A percentile compares a stretch with the other conserved stretches of the same genome.
phyloP scores from a whole-genome alignment of 1,284 basidiomycete species.

The Ceratobasidium sp. region DNA sequence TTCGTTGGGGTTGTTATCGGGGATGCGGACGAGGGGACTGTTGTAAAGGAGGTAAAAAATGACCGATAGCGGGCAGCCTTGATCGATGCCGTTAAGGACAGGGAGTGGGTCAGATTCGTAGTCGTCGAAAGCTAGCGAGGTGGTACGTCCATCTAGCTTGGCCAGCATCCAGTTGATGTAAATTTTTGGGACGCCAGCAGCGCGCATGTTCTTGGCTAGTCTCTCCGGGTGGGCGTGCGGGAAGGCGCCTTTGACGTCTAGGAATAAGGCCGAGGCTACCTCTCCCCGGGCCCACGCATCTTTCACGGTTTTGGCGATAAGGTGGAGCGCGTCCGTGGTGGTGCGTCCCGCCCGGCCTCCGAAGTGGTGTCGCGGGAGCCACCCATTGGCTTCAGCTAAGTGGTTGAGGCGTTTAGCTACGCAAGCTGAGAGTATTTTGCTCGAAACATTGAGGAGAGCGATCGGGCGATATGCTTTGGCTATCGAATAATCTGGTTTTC shows the following conservation, averaged over 20 bases:
- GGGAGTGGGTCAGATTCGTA: not conserved
- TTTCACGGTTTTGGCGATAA: slow-evolving; percentile 39
- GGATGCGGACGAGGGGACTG: not conserved
- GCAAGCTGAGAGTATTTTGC: slow-evolving; percentile 23
- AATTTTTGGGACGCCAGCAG: slow-evolving; percentile 47
- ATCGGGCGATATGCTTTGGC: slow-evolving; percentile 44
- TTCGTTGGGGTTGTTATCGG: not conserved
- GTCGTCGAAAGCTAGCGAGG: slow-evolving; percentile 15
- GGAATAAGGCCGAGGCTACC: slow-evolving; percentile 35
- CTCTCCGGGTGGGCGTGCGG: slow-evolving; percentile 50
- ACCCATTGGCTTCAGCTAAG: slow-evolving; percentile 3
- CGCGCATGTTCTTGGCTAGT: slow-evolving; percentile 53
- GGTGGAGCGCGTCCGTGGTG: slow-evolving; percentile 36
- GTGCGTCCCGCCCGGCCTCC: slow-evolving; percentile 41
- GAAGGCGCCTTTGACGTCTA: slow-evolving; percentile 50
- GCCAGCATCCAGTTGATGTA: slow-evolving; percentile 24
- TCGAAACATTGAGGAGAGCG: slow-evolving; percentile 40
- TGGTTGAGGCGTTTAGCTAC: slow-evolving; percentile 6
- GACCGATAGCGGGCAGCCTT: too few relatives aligned
- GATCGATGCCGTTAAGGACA: too few relatives aligned
- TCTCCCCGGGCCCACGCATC: slow-evolving; percentile 43
- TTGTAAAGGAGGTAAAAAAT: slow-evolving; percentile 38
- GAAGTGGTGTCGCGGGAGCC: slow-evolving; percentile 39
- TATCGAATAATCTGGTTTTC: slow-evolving; percentile 40
- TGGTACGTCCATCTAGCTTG: slow-evolving; percentile 1